Evolutionary conservation across 2,329 filamentous ascomycete genomes (phyloP), one percentile per base, ranked within the genome.

Genomic region (Fonsecaea erecta): DNA sequence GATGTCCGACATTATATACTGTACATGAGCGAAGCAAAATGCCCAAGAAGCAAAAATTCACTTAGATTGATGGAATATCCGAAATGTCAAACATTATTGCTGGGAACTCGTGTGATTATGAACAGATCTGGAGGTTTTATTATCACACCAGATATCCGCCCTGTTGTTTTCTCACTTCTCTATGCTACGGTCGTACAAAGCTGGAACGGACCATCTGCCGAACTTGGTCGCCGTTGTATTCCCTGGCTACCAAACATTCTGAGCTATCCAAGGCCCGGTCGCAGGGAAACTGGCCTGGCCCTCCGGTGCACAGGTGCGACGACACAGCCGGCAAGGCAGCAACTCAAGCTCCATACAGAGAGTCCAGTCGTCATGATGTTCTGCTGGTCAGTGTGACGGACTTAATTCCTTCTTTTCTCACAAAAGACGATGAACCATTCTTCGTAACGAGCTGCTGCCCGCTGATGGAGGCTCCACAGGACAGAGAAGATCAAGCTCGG

Each of bases 1-100:
- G 32, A 61, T 54, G 58, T 34, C 48, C 48, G 26, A 40, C 35
- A 30, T 4, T 30, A 30, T 35, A 52, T 61, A 61, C 58, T 61
- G 58, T 61, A 61, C 51, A 61, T 61, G 58, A 61, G 34, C 34
- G 40, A 60, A 60, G 32, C 57, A 43, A 3, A 32, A 60, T 26
- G 57, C 24, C 24, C 46, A 18, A 26, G 37, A 57, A 46, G 34
- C 32, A 24, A 34, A 54, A 61, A 61, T 53, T 53, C 16, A 54
- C 24, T 48, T 61, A 61, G 58, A 53, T 37, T 61, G 58, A 61
- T 46, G 48, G 48, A 46, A 61, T 30, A 46, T 30, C 34, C 16
- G 34, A 61, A 54, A 53, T 40, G 58, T 61, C 51, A 21, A 52
- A 61, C 32, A 54, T 53, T 16, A 54, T 53, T 16, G 51, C 21